Percentiles rank a stretch among this genome's conserved stretches.
phyloP scores from a whole-genome alignment of 805 yeast genomes.

The Saccharomycopsis sp. region DNA sequence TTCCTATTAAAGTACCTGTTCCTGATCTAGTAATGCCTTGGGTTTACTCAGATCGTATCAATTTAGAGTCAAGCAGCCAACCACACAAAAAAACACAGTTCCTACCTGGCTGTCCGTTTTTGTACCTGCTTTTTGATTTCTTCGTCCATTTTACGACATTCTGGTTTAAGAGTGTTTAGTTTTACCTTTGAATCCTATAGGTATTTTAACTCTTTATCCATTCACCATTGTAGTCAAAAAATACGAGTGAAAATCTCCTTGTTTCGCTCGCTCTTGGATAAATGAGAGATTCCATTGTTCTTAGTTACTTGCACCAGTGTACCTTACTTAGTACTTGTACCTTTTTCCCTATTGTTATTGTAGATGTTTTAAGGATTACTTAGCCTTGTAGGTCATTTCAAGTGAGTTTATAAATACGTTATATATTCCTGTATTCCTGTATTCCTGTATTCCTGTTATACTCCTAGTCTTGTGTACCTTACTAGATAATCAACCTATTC shows the following conservation, averaged over 20 bases:
- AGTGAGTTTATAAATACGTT: not conserved
- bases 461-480: no score
- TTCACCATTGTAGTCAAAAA: not conserved
- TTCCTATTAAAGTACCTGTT: not conserved
- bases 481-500: no score
- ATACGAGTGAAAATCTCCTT: not conserved
- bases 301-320: not conserved
- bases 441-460: not conserved
- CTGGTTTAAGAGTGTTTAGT: not conserved
- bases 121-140: not conserved
- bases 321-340: not conserved
- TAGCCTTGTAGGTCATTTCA: not conserved
- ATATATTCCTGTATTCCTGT: not conserved
- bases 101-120: no score
- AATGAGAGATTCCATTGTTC: not conserved
- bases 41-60: no score
- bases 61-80: not conserved
- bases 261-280: not conserved
- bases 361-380: not conserved
- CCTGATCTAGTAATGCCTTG: not conserved
- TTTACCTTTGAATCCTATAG: not conserved
- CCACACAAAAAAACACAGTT: not conserved
- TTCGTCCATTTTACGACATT: not conserved
- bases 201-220: not conserved
- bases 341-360: not conserved